Evolutionary conservation across 139 green algal species (phyloP), one percentile per base, ranked within the genome.

Genomic region (Pleodorina starrii): DNA sequence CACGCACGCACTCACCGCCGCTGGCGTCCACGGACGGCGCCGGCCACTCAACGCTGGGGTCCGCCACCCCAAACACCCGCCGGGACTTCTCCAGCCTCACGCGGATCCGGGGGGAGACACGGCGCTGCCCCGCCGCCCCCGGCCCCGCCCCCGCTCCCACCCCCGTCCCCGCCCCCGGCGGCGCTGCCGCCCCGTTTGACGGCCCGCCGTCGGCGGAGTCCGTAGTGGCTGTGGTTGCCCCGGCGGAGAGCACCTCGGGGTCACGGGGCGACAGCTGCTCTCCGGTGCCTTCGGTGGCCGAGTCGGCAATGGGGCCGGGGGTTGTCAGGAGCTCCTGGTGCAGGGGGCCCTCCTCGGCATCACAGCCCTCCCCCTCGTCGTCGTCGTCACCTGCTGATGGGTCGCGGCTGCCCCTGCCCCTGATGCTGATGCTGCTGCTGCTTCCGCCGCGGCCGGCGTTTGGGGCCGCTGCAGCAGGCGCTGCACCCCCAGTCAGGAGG

Each of bases 41-140:
- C 17, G 51, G 35, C 51, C 51, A 85, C 51, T 85, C 77, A 3
- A 38, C 1, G 51, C 77, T 85, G 51, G 77, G 77, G 35, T 85
- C 77, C 16, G 77, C 51, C 35, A 85, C 51, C 21, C 77, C 77
- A 23, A 85, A 85, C 77, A 85, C 77, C 9, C 51, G 51, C 32
- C 77, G 77, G 21, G 77, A 85, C 51, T 51, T 2, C 17, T 85
- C 77, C 77, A 85, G 51, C 51, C 32, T 46, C 21, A 85, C 54
- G 1, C 77, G 77, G 38, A 85, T 72, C 36, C 25, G 14, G 17
- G 71, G 38, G 16, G 38, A 36, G 12, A 78, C 40, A 6, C 71
- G 71, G 35, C 17, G 4, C 75, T 48, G n/a, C 42, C 11, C n/a
- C 46, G n/a, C 75, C 75, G 23, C n/a, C n/a, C 27, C 27, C 25